These are phyloP conservation scores for Ceratocystis lukuohia DNA, from an alignment of 2,329 filamentous ascomycete genomes.

Conservation along the genomic window DNA sequence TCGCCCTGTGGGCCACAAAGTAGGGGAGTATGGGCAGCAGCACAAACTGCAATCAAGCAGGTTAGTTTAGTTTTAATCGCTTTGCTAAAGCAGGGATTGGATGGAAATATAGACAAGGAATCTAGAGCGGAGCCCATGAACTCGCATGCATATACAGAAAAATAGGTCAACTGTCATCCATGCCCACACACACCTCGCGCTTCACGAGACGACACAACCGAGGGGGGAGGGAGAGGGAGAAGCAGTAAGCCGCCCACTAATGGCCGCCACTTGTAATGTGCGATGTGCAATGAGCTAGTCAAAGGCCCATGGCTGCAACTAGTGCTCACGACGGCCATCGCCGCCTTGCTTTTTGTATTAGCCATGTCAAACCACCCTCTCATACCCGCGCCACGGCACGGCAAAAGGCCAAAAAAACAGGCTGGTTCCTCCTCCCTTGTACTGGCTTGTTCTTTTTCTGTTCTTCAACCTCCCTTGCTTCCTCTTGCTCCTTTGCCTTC, in stretches of 20 bases:
- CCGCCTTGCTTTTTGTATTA: background rate
- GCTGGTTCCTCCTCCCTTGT: background rate
- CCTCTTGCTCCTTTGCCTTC: background rate
- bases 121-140: background rate
- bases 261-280: background rate
- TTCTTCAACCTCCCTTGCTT: constrained; percentile 5
- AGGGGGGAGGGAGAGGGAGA: background rate
- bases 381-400: background rate
- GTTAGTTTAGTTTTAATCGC: background rate
- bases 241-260: background rate
- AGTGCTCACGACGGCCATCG: background rate
- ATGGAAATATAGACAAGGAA: constrained; percentile 7
- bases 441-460: constrained; percentile 3
- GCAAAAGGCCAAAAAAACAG: background rate
- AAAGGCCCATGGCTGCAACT: background rate
- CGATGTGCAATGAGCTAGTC: background rate
- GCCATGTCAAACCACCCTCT: background rate
- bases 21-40: background rate
- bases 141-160: background rate
- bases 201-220: background rate
- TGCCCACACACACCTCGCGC: background rate
- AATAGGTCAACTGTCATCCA: background rate
- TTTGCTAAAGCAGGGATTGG: background rate
- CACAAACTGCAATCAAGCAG: background rate
- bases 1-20: background rate